Conservation (phyloP, 257 asterid species). For the Jacaranda mimosifolia region DNA sequence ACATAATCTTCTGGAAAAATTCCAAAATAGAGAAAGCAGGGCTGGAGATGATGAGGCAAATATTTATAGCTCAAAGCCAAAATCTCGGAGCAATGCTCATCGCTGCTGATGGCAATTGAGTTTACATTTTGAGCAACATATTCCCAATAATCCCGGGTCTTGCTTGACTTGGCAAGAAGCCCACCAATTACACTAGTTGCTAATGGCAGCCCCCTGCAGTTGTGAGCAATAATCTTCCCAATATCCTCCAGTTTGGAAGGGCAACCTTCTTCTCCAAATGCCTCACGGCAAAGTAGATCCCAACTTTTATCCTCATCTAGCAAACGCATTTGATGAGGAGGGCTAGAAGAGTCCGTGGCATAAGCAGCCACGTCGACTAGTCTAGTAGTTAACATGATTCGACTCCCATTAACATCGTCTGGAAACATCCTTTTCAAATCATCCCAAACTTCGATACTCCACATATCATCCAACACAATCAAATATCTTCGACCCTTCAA, state of each 20-base stretch:
- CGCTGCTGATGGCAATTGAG: neutral
- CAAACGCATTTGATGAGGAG: neutral
- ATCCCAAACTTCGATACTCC: slow-evolving; percentile 35
- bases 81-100: neutral
- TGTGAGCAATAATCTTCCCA: neutral
- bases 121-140: neutral
- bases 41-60: slow-evolving; percentile 30
- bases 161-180: slow-evolving; percentile 8
- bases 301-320: slow-evolving; percentile 18
- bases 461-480: slow-evolving; percentile 42
- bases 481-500: slow-evolving; percentile 36
- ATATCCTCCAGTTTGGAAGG: neutral
- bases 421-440: slow-evolving; percentile 31
- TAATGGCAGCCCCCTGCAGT: slow-evolving; percentile 10
- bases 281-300: neutral
- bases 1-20: slow-evolving; percentile 24
- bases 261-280: slow-evolving; percentile 8
- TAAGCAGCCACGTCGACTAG: neutral
- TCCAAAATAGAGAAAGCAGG: slow-evolving; percentile 37
- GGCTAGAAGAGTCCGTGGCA: neutral
- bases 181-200: slow-evolving; percentile 1
- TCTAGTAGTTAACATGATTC: slow-evolving; percentile 40
- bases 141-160: slow-evolving; percentile 2
- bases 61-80: slow-evolving; percentile 38
- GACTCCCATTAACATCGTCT: slow-evolving; percentile 32